Base-by-base conservation (phyloP, 768 basidiomycete genomes). In the Leucocoprinus leucothites region DNA sequence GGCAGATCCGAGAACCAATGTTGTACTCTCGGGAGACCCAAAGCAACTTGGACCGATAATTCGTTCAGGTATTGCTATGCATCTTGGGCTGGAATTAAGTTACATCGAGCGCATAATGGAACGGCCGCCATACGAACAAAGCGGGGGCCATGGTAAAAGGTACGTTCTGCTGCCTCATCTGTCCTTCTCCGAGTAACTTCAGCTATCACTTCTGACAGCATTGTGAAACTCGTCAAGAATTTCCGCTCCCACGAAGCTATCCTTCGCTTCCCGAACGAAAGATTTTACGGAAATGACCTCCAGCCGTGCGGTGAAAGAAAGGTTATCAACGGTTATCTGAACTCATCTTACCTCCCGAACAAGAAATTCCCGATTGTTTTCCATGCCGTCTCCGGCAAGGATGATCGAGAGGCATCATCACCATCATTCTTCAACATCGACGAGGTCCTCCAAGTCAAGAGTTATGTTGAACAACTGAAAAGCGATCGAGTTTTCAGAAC, bases 41-140 rank as follows among this genome's bases (percentile, higher is more conserved):
- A 85, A 84, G 66, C 87, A 89, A 60, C 73, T 89, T 8, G 85
- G 87, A 0, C 87, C 87, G 0, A 81, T 88, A 54, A 79, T 89
- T 48, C 75, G 80, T 1, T 87, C 86, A 0, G 58, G 59, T 1
- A 71, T 86, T 38, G 86, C 86, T 1, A 70, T 76, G 16, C 71
- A 74, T 31, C 69, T 89, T 3, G 85, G 83, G 0, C 65, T 89
- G 2, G 80, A 80, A 57, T 74, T 61, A 19, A 87, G 85, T 57
- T 88, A 81, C 56, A 64, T 89, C 24, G 84, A 87, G 60, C 71
- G 87, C 8, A 62, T 84, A 21, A 84, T 84, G 81, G 31, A 46
- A 8, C 41, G 26, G 3, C 47, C 47, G 3, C 47, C 54, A 9
- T 56, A 56, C 16, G 66, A 7, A 60, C 60, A 35, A 63, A 22